phyloP scores from a whole-genome alignment of 768 basidiomycete species.

The Sporobolomyces phaffii region DNA sequence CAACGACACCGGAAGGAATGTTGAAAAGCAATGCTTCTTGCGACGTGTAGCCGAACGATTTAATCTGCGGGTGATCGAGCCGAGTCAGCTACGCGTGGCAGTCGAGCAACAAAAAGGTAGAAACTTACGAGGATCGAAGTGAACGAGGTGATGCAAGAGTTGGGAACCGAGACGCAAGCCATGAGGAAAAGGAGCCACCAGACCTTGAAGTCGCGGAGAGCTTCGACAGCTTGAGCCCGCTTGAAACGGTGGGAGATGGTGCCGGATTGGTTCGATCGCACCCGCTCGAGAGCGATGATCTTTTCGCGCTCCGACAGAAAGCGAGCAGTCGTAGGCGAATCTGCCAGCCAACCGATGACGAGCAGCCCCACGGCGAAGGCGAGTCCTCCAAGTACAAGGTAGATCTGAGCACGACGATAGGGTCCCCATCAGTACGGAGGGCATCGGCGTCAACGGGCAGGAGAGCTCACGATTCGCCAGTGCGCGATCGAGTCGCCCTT shows the following conservation, averaged over 20 bases:
- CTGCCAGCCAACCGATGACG: slow-evolving; percentile 60
- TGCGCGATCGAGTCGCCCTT: slow-evolving; percentile 52
- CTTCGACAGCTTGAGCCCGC: slow-evolving; percentile 57
- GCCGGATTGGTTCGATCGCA: slow-evolving; percentile 60
- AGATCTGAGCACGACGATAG: slow-evolving; percentile 7
- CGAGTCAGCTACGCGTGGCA: background rate
- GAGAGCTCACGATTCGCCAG: slow-evolving; percentile 47
- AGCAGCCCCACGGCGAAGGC: background rate
- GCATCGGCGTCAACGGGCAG: background rate
- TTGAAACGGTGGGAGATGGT: slow-evolving; percentile 59
- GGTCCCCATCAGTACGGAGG: background rate
- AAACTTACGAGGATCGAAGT: slow-evolving; percentile 19
- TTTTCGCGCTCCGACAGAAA: slow-evolving; percentile 60
- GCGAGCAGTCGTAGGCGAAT: slow-evolving; percentile 59
- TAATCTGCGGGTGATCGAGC: background rate
- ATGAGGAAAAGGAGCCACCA: slow-evolving; percentile 61
- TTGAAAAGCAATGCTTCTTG: slow-evolving; percentile 60
- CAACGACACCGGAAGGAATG: slow-evolving; percentile 57
- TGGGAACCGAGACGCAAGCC: slow-evolving; percentile 49
- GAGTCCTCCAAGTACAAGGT: slow-evolving; percentile 7
- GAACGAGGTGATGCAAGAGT: slow-evolving; percentile 41
- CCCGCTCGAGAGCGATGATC: slow-evolving; percentile 60
- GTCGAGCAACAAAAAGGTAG: background rate
- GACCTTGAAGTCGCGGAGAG: slow-evolving; percentile 56
- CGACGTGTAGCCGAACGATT: slow-evolving; percentile 49